Evolutionary conservation across 805 yeast genomes (phyloP).

Genomic region (Starmerella kuoi): DNA sequence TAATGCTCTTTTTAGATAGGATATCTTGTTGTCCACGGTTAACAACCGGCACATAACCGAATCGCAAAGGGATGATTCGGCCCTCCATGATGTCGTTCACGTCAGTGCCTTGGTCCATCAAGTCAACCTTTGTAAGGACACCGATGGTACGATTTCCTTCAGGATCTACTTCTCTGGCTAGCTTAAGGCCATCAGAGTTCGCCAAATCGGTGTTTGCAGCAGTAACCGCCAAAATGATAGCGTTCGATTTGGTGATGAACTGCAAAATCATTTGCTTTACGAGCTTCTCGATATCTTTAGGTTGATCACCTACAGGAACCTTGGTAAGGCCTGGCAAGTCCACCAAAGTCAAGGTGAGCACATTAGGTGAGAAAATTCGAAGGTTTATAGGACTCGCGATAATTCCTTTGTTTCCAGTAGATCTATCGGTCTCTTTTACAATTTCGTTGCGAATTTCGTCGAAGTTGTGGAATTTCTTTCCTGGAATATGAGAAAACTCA

Average conservation of each 20-base stretch:
- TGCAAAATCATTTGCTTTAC: constrained; percentile 87
- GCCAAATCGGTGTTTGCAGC: constrained; percentile 96
- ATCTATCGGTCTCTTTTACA: constrained; percentile 77
- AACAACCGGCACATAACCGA: constrained; percentile 94
- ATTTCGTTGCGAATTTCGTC: constrained; percentile 83
- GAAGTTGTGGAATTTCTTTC: constrained; percentile 74
- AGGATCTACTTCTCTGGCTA: constrained; percentile 96
- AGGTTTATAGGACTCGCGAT: constrained; percentile 86
- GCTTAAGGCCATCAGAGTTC: constrained; percentile 87
- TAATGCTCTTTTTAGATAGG: constrained; percentile 71
- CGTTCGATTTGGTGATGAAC: constrained; percentile 90
- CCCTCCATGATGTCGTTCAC: constrained; percentile 93
- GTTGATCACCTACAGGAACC: constrained; percentile 98
- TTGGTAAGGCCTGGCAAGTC: constrained; percentile 96
- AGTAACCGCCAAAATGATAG: constrained; percentile 86
- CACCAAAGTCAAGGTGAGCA: constrained; percentile 83
- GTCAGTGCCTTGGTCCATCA: constrained; percentile 97
- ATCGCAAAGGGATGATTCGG: constrained; percentile 85
- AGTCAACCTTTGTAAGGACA: constrained; percentile 88
- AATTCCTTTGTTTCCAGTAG: constrained; percentile 71
- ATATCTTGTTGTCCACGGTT: constrained; percentile 97
- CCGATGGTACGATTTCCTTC: constrained; percentile 92
- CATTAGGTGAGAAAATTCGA: constrained; percentile 89
- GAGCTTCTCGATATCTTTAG: constrained; percentile 88
- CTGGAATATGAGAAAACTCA: constrained; percentile 86